Evolutionary conservation across 495 filamentous ascomycete genomes (phyloP), one percentile per base, ranked within the genome.

Genomic region (Hamigera avellanea): DNA sequence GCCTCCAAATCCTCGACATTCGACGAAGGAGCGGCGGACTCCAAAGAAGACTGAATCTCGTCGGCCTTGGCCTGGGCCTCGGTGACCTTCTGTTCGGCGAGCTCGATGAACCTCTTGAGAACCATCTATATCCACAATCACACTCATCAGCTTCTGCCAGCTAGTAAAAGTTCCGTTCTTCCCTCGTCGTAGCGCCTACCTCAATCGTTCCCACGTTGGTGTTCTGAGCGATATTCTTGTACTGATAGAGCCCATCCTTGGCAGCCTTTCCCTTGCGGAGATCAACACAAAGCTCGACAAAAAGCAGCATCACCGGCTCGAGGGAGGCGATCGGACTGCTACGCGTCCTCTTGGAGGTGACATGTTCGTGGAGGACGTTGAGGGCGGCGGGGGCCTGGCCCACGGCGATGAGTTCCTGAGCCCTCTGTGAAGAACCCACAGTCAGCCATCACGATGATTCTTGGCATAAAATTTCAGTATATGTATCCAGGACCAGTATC

Each of bases 221-320:
- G 66, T 96, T 98, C 63, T 98, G 91, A 32, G 86, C 84, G 46
- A 94, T 95, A 57, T 98, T 98, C 74, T 98, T 98, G 75, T 98
- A 98, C 51, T 95, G 87, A 53, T 96, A 98, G 19, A 98, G 72
- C 34, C 91, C 91, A 72, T 98, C 91, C 70, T 98, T 98, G 60
- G 91, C 91, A 19, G 88, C 72, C 62, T 96, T 98, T 40, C 89
- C 91, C 62, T 95, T 96, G 64, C 87, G 81, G 49, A 95, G 78
- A 51, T 95, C 87, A 45, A 98, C 91, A 45, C 81, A 93, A 27
- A 95, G 75, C 66, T 98, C 91, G 48, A 98, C 91, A 50, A 96
- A 82, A 36, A 93, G 76, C 60, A 96, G 70, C 91, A 98, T 96
- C 34, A 96, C 88, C 47, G 93, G 91, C 73, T 98, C 91, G 47